A percentile compares a stretch with the other conserved stretches of the same genome.
These are phyloP conservation scores for Acer negundo DNA, from an alignment of 345 rosid genomes.

Conservation along the genomic window DNA sequence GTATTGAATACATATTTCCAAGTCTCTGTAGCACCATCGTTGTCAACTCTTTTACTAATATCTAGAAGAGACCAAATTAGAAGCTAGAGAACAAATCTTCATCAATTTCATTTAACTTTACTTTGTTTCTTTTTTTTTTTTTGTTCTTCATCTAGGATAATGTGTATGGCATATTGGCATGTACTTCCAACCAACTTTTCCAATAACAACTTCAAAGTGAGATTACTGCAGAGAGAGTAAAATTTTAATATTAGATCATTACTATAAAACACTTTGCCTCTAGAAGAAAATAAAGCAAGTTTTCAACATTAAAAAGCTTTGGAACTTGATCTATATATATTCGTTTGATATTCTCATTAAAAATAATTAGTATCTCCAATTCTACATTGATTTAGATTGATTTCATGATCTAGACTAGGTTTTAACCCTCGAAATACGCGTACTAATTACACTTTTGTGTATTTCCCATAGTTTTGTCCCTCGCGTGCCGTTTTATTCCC, in stretches of 20 bases:
- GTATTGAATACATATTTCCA: background rate
- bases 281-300: background rate
- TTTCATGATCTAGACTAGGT: too few relatives aligned
- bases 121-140: background rate
- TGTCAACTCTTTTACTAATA: background rate
- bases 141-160: background rate
- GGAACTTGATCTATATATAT: background rate
- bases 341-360: background rate
- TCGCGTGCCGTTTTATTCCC: background rate
- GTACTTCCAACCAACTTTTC: background rate
- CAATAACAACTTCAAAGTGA: background rate
- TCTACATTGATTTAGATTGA: too few relatives aligned
- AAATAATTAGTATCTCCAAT: too few relatives aligned
- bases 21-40: background rate
- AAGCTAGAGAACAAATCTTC: background rate
- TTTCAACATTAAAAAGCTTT: background rate
- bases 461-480: background rate
- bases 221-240: background rate
- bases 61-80: background rate
- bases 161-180: too few relatives aligned
- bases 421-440: too few relatives aligned
- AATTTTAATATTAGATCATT: background rate
- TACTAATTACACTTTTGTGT: too few relatives aligned
- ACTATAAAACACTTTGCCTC: background rate
- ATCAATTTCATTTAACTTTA: background rate